Conservation (phyloP, 1,139 yeast genomes). For the Candida tetrigidarum region DNA sequence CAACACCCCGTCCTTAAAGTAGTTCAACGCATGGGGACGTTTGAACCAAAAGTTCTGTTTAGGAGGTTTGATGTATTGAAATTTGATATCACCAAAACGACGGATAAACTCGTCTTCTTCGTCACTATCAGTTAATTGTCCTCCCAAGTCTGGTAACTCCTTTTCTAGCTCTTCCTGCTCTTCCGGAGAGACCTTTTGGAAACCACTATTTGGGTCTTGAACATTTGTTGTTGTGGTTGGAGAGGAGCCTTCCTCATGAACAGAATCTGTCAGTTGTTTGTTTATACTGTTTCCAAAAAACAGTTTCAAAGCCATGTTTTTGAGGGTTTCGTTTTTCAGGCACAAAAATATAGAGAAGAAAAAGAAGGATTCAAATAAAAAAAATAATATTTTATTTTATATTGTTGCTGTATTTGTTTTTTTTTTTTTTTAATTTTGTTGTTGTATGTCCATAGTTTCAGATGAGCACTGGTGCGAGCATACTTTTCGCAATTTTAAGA, state of each 20-base stretch:
- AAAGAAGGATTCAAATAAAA: not conserved
- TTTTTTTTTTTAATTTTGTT: no score
- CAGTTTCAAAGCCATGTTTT: not conserved
- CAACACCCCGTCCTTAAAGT: slow-evolving; percentile 59
- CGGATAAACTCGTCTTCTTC: slow-evolving; percentile 52
- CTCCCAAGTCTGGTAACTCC: slow-evolving; percentile 11
- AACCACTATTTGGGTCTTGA: not conserved
- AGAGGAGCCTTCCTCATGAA: slow-evolving; percentile 1
- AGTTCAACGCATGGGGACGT: slow-evolving; percentile 64
- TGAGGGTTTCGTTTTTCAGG: no score
- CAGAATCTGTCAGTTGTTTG: not conserved
- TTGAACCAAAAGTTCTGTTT: slow-evolving; percentile 48
- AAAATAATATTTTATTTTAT: no score
- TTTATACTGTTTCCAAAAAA: not conserved
- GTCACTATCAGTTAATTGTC: slow-evolving; percentile 34
- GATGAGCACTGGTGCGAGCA: no score
- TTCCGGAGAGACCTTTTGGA: not conserved
- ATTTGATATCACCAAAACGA: slow-evolving; percentile 54
- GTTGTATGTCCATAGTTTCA: no score
- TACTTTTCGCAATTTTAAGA: no score
- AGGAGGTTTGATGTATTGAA: slow-evolving; percentile 53
- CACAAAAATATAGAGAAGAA: not conserved
- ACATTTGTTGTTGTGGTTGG: not conserved
- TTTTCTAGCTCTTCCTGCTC: slow-evolving; percentile 3
- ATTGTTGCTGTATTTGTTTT: no score